These are phyloP conservation scores for Collariella sp. DNA, from an alignment of 495 filamentous ascomycete species.

Conservation along the genomic window DNA sequence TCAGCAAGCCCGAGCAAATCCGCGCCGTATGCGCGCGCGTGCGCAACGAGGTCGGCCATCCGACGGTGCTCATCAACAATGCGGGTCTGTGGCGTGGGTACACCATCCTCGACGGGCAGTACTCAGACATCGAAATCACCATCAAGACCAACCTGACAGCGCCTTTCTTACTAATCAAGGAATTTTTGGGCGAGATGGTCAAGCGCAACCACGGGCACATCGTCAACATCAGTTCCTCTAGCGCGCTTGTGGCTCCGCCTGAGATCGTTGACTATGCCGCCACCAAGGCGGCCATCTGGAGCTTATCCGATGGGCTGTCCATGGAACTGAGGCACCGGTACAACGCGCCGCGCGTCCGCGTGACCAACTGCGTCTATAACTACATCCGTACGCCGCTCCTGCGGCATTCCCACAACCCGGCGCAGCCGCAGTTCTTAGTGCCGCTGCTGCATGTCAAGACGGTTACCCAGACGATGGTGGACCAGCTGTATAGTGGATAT, in stretches of 20 bases:
- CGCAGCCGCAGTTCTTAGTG: conserved; percentile 25
- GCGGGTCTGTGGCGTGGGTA: conserved; percentile 18
- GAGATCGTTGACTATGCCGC: conserved; percentile 20
- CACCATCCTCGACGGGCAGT: conserved; percentile 18
- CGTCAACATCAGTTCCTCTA: conserved; percentile 18
- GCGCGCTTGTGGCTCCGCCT: conserved; percentile 12
- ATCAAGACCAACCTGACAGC: conserved; percentile 20
- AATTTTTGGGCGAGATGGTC: conserved; percentile 23
- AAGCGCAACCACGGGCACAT: conserved; percentile 20
- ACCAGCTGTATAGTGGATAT: conserved; percentile 27
- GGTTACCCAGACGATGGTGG: conserved; percentile 28
- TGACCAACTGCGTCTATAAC: conserved; percentile 25
- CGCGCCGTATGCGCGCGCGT: conserved; percentile 12
- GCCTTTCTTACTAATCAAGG: conserved; percentile 23
- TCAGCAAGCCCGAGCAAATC: conserved; percentile 15
- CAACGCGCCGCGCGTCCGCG: conserved; percentile 25
- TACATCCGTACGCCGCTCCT: conserved; percentile 33
- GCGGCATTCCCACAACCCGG: conserved; percentile 20
- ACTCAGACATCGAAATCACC: conserved; percentile 20
- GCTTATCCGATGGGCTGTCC: conserved; percentile 17
- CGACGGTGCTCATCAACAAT: conserved; percentile 25
- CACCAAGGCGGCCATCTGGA: conserved; percentile 16
- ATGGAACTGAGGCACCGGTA: conserved; percentile 20
- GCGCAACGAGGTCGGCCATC: conserved; percentile 19
- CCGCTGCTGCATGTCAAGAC: conserved; percentile 34